Base-by-base conservation (phyloP, 805 yeast species). In the Yamadazyma sp. region DNA sequence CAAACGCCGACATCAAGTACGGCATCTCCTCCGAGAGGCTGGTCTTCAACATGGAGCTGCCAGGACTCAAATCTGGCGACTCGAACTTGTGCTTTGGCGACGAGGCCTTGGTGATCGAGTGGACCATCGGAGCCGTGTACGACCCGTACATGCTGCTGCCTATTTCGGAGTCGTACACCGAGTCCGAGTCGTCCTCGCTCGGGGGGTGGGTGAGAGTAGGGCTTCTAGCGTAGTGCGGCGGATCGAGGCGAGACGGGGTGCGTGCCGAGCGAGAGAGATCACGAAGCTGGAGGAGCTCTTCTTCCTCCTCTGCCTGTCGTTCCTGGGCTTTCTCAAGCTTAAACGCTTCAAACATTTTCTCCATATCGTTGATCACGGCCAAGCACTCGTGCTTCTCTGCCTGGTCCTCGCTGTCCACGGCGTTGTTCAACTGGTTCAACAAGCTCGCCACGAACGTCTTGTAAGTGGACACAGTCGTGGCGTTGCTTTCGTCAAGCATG, bases 1-100 rank as follows among this genome's bases (percentile, higher is more conserved):
- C 73, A 51, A 82, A 83, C 12, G 87, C 89, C 15, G 76, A 67
- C 72, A 82, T 65, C 50, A 83, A 57, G 41, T 72, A 73, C 1
- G 91, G 91, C 44, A 83, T 54, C 52, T 82, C 85, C 34, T 79
- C 83, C 1, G 80, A 52, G 11, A 83, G 61, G 6, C 83, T 74
- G 0, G 84, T 71, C 44, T 68, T 70, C 41, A 70, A 59, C 41
- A 62, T 51, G 2, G 68, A 54, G 3, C 62, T 48, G 12, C 55
- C 33, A 2, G 65, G 57, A 10, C 53, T 32, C 15, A 62, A 55
- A 22, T 59, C 65, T 17, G 59, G 48, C 35, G 20, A 28, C 7
- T 42, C 32, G 21, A 35, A 20, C 7, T 31, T 31, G 15, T 28
- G 16, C 4, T 28, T 20, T 4, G 30, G 28, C 3, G 41, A 28